phyloP scores from a whole-genome alignment of 1,284 basidiomycete species.

The Moesziomyces sp. region DNA sequence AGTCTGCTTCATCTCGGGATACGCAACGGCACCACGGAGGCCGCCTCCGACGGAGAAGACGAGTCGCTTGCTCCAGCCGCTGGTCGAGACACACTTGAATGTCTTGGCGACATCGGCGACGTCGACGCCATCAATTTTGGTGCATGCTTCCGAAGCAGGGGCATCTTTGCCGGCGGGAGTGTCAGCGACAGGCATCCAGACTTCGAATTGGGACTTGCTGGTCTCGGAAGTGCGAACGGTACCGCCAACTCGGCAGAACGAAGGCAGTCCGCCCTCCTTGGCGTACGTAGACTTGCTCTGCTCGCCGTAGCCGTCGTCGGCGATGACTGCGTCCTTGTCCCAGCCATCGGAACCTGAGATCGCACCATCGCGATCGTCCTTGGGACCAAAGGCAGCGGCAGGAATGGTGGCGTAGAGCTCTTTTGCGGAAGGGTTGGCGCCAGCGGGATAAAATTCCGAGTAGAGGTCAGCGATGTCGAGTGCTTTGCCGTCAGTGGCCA shows the following conservation, averaged over 20 bases:
- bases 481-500: slow-evolving; percentile 4
- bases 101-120: not conserved
- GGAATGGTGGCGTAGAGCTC: slow-evolving; percentile 37
- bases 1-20: slow-evolving; percentile 51
- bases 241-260: slow-evolving; percentile 51
- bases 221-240: slow-evolving; percentile 23
- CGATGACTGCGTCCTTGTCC: slow-evolving; percentile 18
- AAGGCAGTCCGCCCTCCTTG: slow-evolving; percentile 34
- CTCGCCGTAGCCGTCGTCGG: slow-evolving; percentile 44
- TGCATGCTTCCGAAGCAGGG: not conserved
- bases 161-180: too few species aligned
- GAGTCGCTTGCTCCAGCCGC: slow-evolving; percentile 40
- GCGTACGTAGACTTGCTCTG: not conserved
- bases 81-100: slow-evolving; percentile 21
- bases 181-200: slow-evolving; percentile 44
- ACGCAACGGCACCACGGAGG: slow-evolving; percentile 31
- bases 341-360: slow-evolving; percentile 29
- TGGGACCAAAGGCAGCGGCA: slow-evolving; percentile 8
- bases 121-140: not conserved
- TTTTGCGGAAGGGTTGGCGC: slow-evolving; percentile 29
- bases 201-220: slow-evolving; percentile 39
- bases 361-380: slow-evolving; percentile 27
- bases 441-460: slow-evolving; percentile 23
- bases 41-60: slow-evolving; percentile 46
- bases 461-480: slow-evolving; percentile 9